Conservation (phyloP, 495 filamentous ascomycete genomes). For the Penicillium egyptiacum region DNA sequence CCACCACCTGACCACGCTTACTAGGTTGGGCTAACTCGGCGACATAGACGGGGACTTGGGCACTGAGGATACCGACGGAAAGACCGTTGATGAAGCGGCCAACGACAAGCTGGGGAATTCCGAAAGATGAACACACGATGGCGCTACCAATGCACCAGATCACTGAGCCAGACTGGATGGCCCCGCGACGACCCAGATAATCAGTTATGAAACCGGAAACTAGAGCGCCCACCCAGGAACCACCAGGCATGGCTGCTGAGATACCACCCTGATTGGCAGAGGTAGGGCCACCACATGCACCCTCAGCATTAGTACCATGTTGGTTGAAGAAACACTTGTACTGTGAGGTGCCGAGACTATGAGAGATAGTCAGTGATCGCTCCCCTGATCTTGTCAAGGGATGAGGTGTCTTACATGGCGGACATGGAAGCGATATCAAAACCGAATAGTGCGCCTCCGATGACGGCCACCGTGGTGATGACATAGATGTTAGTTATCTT, state of each 20-base stretch:
- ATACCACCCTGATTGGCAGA: conserved; percentile 55
- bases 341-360: conserved; percentile 42
- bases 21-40: conserved; percentile 68
- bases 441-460: conserved; percentile 66
- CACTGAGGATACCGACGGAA: conserved; percentile 72
- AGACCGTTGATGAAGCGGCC: conserved; percentile 76
- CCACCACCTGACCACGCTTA: conserved; percentile 69
- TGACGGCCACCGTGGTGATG: conserved; percentile 34
- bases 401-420: conserved; percentile 53
- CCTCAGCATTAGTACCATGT: conserved; percentile 28
- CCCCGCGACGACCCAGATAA: conserved; percentile 59
- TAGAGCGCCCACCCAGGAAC: conserved; percentile 67
- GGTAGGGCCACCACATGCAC: conserved; percentile 49
- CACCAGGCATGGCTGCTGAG: conserved; percentile 68
- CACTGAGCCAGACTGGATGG: conserved; percentile 60
- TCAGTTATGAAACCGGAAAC: conserved; percentile 66
- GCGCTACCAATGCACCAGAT: conserved; percentile 68
- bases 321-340: conserved; percentile 66
- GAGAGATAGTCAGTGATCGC: background rate
- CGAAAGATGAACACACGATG: conserved; percentile 66
- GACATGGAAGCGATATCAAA: conserved; percentile 74
- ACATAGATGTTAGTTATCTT: conserved; percentile 32
- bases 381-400: background rate
- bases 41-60: conserved; percentile 76
- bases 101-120: conserved; percentile 69